These are phyloP conservation scores for Cryoendolithus antarcticus DNA, from an alignment of 2,329 filamentous ascomycete genomes.

Conservation along the genomic window DNA sequence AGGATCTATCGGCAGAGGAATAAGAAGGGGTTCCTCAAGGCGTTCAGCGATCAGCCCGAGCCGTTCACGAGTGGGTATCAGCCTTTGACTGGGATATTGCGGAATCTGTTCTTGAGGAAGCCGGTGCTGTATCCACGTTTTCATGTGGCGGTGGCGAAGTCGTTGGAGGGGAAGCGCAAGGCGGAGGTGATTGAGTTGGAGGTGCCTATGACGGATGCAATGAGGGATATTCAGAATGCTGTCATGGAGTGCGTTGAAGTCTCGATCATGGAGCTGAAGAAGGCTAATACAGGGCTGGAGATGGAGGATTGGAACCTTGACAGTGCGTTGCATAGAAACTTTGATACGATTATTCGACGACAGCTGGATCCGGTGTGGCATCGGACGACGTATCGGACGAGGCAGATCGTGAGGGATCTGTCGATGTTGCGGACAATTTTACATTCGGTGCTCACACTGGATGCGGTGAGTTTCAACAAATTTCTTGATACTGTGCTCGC, in stretches of 20 bases:
- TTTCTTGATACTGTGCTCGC: constrained; percentile 91
- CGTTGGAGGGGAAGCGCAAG: constrained; percentile 80
- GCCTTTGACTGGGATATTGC: constrained; percentile 78
- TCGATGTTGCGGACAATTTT: constrained; percentile 72
- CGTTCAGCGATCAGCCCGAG: constrained; percentile 87
- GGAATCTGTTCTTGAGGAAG: constrained; percentile 81
- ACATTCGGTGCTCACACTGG: constrained; percentile 68
- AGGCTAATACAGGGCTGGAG: constrained; percentile 76
- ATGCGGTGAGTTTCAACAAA: constrained; percentile 82
- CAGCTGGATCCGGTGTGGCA: constrained; percentile 97
- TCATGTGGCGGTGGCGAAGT: constrained; percentile 78
- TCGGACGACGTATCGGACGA: constrained; percentile 85
- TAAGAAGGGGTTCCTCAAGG: constrained; percentile 85
- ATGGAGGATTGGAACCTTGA: constrained; percentile 97
- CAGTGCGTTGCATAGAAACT: constrained; percentile 82
- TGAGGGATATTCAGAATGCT: constrained; percentile 87
- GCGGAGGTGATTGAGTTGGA: constrained; percentile 96
- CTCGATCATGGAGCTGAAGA: constrained; percentile 87
- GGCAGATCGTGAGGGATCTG: constrained; percentile 84
- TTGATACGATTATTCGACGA: constrained; percentile 74
- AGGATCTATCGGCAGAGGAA: constrained; percentile 91
- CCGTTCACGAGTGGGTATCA: constrained; percentile 81
- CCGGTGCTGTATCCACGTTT: constrained; percentile 87
- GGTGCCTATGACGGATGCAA: constrained; percentile 87
- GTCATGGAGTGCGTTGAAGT: constrained; percentile 93